Percentiles rank a stretch among this genome's conserved stretches.
Conservation (phyloP, 2,329 filamentous ascomycete genomes). For the Ceratocystis albifundus region DNA sequence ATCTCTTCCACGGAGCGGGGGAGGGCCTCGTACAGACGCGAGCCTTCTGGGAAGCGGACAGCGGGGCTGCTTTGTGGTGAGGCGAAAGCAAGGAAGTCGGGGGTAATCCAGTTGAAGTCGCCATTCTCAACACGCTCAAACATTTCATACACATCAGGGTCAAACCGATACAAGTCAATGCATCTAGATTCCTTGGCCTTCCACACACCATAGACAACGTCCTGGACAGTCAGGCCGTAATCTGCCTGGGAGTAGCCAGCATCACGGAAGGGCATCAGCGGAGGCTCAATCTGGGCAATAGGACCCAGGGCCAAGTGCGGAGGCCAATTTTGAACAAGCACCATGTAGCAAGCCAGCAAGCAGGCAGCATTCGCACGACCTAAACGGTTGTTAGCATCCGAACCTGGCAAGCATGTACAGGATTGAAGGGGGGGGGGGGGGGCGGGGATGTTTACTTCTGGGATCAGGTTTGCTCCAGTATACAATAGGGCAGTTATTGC, state of each 20-base stretch:
- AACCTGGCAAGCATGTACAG: not conserved
- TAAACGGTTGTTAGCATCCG: conserved; percentile 29
- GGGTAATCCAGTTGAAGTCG: conserved; percentile 99
- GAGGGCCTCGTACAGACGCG: conserved; percentile 60
- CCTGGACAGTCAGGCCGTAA: conserved; percentile 89
- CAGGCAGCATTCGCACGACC: conserved; percentile 88
- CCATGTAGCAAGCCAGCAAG: conserved; percentile 95
- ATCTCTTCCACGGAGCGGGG: conserved; percentile 67
- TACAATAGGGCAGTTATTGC: conserved; percentile 79
- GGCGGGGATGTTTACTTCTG: conserved; percentile 47
- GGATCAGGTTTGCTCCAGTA: conserved; percentile 93
- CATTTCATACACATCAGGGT: conserved; percentile 91
- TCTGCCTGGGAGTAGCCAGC: conserved; percentile 97
- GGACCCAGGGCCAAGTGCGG: conserved; percentile 90
- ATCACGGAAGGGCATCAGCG: conserved; percentile 96
- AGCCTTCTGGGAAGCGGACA: conserved; percentile 57
- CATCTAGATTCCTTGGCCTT: conserved; percentile 94
- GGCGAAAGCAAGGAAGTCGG: conserved; percentile 88
- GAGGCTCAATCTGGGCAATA: conserved; percentile 91
- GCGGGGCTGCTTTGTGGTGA: conserved; percentile 78
- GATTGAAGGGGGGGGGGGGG: conserved; percentile 1
- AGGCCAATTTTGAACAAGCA: conserved; percentile 93
- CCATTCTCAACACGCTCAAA: conserved; percentile 95
- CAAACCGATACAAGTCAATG: conserved; percentile 85
- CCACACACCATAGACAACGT: conserved; percentile 97